phyloP scores from a whole-genome alignment of 2,329 filamentous ascomycete genomes.

The Fusarium austroafricanum region DNA sequence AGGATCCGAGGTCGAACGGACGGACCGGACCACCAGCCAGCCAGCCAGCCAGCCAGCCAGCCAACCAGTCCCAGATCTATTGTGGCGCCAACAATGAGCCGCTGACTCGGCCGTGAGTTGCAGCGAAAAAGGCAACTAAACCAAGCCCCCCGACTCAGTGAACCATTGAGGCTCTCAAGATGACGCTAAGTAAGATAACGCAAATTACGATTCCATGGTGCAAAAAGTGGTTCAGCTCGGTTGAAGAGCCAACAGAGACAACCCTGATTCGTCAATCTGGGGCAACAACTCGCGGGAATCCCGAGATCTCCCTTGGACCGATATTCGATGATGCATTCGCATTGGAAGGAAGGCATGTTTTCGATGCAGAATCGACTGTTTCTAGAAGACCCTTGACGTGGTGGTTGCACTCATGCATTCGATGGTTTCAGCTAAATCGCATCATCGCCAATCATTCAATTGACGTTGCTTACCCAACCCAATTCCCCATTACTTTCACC shows the following conservation, averaged over 20 bases:
- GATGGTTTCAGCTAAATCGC: neutral
- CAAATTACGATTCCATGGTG: constrained; percentile 17
- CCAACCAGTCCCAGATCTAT: neutral
- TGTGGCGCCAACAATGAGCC: neutral
- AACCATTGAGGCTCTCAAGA: constrained; percentile 28
- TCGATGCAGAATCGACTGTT: neutral
- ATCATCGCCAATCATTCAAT: neutral
- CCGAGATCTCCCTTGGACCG: constrained; percentile 26
- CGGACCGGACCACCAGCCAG: neutral
- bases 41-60: too few relatives aligned
- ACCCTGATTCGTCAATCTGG: constrained; percentile 9
- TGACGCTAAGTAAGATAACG: constrained; percentile 15
- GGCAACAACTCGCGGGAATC: constrained; percentile 4
- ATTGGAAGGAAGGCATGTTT: neutral
- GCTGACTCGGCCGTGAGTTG: neutral
- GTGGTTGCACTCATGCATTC: neutral
- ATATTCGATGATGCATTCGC: neutral
- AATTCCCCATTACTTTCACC: neutral
- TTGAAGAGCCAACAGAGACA: neutral
- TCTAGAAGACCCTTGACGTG: neutral
- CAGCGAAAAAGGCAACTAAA: neutral
- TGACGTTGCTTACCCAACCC: neutral
- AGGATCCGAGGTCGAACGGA: constrained; percentile 7
- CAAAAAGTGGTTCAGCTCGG: constrained; percentile 2
- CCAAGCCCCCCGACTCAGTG: neutral